Evolutionary conservation across 1,139 yeast species (phyloP), one percentile per base, ranked within the genome.

Genomic region (Pichia sp.): DNA sequence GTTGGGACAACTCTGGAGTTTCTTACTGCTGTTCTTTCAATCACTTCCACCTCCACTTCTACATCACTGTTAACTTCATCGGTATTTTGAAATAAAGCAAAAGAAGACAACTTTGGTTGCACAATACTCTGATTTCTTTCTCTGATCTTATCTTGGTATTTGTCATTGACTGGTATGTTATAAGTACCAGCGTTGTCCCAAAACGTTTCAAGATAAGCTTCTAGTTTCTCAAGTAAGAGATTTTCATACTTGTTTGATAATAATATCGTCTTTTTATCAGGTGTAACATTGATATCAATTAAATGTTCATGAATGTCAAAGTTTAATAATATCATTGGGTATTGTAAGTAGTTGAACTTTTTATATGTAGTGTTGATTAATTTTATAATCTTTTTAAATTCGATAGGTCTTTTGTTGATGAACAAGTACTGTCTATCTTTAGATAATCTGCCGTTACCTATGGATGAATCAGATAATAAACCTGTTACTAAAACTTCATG

Each of bases 281-380:
- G 99, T 0, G 96, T 83, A 1, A 94, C 85, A 65, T 93, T 93
- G 18, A 93, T 75, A 67, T 93, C 99, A 33, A 87, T 65, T 20
- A 72, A 68, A 20, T 64, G 59, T 0, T 85, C 72, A 38, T 76
- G 73, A 12, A 89, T 63, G 10, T 61, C 60, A 32, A 93, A 57
- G 62, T 94, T 75, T 2, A 88, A 59, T 1, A 90, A 69, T 44
- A 86, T 72, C n/a, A 80, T 77, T 0, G 99, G 99, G 46, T 63
- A 74, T 59, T 90, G 96, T 5, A 82, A 72, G 55, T 80, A 76
- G 58, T 89, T 91, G 63, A 76, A 88, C 34, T 72, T 71, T 53
- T 78, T 80, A 66, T 88, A 93, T 1, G 79, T 75, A 46, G 90
- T 96, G 56, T 84, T 88, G 20, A 89, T 67, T 17, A 83, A 68